Evolutionary conservation across 495 filamentous ascomycete genomes (phyloP), one percentile per base, ranked within the genome.

Genomic region (Tuber microsphaerosporum): DNA sequence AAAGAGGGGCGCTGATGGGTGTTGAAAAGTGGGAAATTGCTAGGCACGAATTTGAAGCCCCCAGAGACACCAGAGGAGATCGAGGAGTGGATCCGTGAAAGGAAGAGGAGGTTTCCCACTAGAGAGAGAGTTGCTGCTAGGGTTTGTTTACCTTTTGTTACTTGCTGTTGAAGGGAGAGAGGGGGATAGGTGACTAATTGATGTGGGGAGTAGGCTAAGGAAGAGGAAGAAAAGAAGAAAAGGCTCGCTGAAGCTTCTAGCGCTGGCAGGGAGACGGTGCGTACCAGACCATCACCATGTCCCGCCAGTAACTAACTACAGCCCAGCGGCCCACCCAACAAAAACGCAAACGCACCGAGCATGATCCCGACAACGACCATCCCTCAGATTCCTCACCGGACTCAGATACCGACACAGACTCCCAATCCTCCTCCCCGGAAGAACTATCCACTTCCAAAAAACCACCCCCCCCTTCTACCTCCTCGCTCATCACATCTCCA

Each of bases 21-120:
- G 39, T 73, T 22, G 76, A 22, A n/a, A 2, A 78, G 76, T 0
- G 81, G 81, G 22, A 82, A 77, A 39, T 77, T 82, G 6, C n/a
- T 82, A 26, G 81, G 81, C 34, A 82, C 81, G 20, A 80, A 82
- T 56, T 80, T 82, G 17, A 61, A 74, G 26, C 81, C 81, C 0
- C 81, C 81, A 0, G 77, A 82, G 44, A 82, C 81, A 7, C 74
- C 74, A 5, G 76, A 79, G 42, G 91, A 92, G 46, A 88, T 92
- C 70, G 86, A 87, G 16, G 86, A 87, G 22, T 93, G 90, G 91
- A 89, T 92, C 61, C 87, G 86, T 65, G 90, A 92, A 79, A 87
- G 91, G 19, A 89, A 86, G 82, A 90, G 88, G 79, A 87, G 86
- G 9, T 93, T 87, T 80, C 91, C 91, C 1, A 92, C 91, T 0